phyloP scores from a whole-genome alignment of 345 rosid genomes.

The Schrenkiella parvula region DNA sequence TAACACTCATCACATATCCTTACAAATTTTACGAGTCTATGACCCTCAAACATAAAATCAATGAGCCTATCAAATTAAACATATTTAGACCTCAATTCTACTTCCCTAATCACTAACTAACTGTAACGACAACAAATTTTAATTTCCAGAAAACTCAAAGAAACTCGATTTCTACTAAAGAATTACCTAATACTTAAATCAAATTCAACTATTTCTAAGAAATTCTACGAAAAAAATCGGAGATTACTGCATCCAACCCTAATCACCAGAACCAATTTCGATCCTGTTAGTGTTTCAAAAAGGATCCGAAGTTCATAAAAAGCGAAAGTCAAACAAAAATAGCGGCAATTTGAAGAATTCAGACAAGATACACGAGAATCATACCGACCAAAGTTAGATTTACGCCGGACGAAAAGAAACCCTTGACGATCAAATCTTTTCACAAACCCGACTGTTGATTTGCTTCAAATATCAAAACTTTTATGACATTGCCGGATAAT shows the following conservation, averaged over 20 bases:
- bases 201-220: background rate
- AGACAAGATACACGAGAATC: background rate
- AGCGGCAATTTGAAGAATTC: background rate
- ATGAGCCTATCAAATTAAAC: background rate
- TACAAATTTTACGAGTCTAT: background rate
- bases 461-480: constrained; percentile 1
- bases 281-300: background rate
- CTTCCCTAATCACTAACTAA: background rate
- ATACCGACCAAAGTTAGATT: constrained; percentile 10
- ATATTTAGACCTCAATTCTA: background rate
- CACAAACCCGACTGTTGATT: constrained; percentile 2
- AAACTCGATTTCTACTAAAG: background rate
- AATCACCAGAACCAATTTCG: constrained; percentile 3
- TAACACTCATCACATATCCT: background rate
- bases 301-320: background rate
- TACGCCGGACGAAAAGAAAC: background rate
- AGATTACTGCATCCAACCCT: background rate
- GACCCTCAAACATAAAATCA: background rate
- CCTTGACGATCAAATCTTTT: background rate
- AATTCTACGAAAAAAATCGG: background rate
- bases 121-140: background rate
- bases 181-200: background rate
- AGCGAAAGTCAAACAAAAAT: constrained; percentile 1
- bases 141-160: background rate
- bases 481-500: background rate